phyloP scores from a whole-genome alignment of 768 basidiomycete species.

The Albatrellus ellisii region DNA sequence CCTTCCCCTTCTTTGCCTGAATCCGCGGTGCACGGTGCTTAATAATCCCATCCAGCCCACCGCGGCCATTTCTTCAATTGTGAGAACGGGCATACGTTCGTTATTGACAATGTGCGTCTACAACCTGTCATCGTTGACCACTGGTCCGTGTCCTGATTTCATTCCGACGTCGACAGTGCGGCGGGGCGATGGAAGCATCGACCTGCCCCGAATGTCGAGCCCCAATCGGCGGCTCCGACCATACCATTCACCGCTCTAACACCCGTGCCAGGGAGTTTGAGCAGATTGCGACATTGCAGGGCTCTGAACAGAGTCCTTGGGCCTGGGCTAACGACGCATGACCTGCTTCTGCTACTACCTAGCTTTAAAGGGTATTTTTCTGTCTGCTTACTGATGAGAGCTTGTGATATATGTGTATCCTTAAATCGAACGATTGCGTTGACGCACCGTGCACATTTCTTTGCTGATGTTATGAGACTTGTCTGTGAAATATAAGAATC shows the following conservation, averaged over 20 bases:
- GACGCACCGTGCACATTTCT: too few relatives aligned
- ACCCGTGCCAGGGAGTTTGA: constrained; percentile 34
- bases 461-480: too few relatives aligned
- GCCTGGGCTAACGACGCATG: constrained; percentile 13
- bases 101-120: constrained; percentile 37
- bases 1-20: not conserved
- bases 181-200: constrained; percentile 35
- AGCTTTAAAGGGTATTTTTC: too few relatives aligned
- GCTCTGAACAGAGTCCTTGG: constrained; percentile 22
- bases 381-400: too few relatives aligned
- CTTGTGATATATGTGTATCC: too few relatives aligned
- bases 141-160: constrained; percentile 1
- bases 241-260: constrained; percentile 31
- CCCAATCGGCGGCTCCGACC: constrained; percentile 34
- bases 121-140: not conserved
- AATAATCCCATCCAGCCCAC: constrained; percentile 14
- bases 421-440: too few relatives aligned
- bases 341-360: too few relatives aligned
- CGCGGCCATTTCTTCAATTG: constrained; percentile 23
- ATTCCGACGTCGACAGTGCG: constrained; percentile 46
- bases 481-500: too few relatives aligned
- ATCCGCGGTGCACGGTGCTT: not conserved
- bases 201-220: constrained; percentile 47
- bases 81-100: constrained; percentile 46
- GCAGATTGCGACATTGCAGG: constrained; percentile 22